phyloP scores from a whole-genome alignment of 495 filamentous ascomycete genomes.

The Apiosordaria backusii region DNA sequence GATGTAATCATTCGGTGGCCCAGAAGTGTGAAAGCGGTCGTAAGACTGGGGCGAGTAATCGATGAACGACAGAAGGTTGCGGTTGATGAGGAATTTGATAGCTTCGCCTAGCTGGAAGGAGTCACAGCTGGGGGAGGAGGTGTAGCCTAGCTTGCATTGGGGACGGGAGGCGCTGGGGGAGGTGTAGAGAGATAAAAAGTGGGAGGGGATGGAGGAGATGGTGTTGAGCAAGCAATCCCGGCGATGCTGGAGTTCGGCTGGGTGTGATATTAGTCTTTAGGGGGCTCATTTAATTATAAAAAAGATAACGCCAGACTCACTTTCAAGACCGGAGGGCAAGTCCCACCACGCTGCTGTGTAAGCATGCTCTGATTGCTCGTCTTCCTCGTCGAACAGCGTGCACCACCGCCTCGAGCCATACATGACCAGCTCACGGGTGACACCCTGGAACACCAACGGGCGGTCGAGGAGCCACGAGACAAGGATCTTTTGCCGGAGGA shows the following conservation, averaged over 20 bases:
- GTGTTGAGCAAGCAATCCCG: constrained; percentile 69
- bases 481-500: constrained; percentile 60
- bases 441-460: constrained; percentile 46
- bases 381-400: constrained; percentile 36
- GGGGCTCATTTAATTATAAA: background rate
- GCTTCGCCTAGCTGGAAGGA: constrained; percentile 85
- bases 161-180: constrained; percentile 38
- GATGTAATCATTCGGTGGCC: constrained; percentile 21
- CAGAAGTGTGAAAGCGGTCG: constrained; percentile 13
- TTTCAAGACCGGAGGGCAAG: constrained; percentile 69
- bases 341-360: constrained; percentile 63
- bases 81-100: constrained; percentile 68
- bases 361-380: constrained; percentile 29
- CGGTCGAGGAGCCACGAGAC: constrained; percentile 58
- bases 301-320: constrained; percentile 38
- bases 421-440: constrained; percentile 60
- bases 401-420: constrained; percentile 64
- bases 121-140: constrained; percentile 71
- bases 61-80: constrained; percentile 47
- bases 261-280: background rate
- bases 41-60: constrained; percentile 39
- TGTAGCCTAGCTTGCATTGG: constrained; percentile 76
- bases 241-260: constrained; percentile 70
- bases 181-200: constrained; percentile 68
- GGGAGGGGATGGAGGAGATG: constrained; percentile 67